Evolutionary conservation across 768 basidiomycete genomes (phyloP).

Genomic region (Kwoniella shandongensis): DNA sequence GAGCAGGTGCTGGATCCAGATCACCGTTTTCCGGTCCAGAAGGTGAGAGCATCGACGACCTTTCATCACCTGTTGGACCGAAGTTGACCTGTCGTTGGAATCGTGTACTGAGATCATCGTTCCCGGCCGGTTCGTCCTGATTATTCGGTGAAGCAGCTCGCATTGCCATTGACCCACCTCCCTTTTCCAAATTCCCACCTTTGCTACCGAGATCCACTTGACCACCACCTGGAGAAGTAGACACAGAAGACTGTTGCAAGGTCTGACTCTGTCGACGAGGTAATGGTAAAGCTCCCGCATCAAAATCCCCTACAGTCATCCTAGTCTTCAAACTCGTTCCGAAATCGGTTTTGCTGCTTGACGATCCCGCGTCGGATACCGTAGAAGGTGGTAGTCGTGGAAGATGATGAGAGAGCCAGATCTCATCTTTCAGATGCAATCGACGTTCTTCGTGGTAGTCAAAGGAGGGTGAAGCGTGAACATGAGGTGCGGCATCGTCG

Average conservation of each 20-base stretch:
- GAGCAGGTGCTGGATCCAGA: conserved; percentile 23
- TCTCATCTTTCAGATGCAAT: conserved; percentile 48
- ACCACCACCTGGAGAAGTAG: conserved; percentile 1
- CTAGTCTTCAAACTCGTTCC: conserved; percentile 6
- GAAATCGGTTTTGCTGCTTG: conserved; percentile 5
- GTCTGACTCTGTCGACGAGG: conserved; percentile 6
- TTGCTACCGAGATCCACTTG: conserved; percentile 11
- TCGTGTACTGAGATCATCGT: conserved; percentile 3
- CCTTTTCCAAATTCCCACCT: conserved; percentile 14
- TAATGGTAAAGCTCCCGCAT: neutral
- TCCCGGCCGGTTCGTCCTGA: conserved; percentile 1
- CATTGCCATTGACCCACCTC: conserved; percentile 19
- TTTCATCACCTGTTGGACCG: neutral
- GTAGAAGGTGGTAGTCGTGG: conserved; percentile 42
- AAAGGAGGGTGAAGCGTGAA: conserved; percentile 47
- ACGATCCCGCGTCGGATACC: conserved; percentile 17
- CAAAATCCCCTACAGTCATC: conserved; percentile 4
- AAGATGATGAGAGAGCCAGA: conserved; percentile 50
- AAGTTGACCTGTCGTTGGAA: conserved; percentile 6
- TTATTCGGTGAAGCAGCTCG: neutral
- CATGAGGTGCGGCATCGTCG: conserved; percentile 10
- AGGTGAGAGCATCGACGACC: conserved; percentile 33
- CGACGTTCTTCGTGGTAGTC: conserved; percentile 53
- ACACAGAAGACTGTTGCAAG: neutral
- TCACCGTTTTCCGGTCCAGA: conserved; percentile 31